Base-by-base conservation (phyloP, 2,329 filamentous ascomycete species). In the Ophiostoma sp. region DNA sequence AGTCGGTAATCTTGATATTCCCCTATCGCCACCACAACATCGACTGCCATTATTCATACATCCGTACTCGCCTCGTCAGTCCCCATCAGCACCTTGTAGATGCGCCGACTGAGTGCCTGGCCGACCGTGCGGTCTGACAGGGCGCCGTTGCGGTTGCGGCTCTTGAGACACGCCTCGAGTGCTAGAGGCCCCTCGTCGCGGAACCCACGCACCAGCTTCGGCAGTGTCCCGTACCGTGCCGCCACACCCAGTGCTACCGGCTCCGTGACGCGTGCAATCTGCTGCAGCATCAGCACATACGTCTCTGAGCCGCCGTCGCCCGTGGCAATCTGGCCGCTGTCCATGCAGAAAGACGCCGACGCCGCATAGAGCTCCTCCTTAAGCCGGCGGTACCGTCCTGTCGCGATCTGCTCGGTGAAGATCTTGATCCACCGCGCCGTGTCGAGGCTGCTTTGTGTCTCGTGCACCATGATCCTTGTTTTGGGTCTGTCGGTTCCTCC, bases 401-500 rank as follows among this genome's bases (percentile, higher is more conserved):
- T 90, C 7, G 89, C 90, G 65, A 94, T 87, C 75, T 94, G 89
- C 74, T 93, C 89, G 0, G 91, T 94, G 73, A 93, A 92, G 45
- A 84, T 81, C 42, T 83, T 80, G 42, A 93, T 86, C 88, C 90
- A 92, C 72, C 89, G 84, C 1, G 89, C 89, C 1, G 89, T 90
- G 73, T 92, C 89, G 0, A 84, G 75, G 0, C 83, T 74, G 2
- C 79, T 77, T 14, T 76, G 77, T 0, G 89, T 91, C 75, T 94
- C 89, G 75, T 93, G 89, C 62, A 93, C 86, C 4, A 91, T 79
- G 36, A 85, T 41, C 18, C 27, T 42, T 52, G 64, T 44, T 12
- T 14, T n/a, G 1, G 8, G n/a, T 3, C 9, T 9, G 4, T 27
- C 2, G 27, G 1, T 27, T 64, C 18, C n/a, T 64, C 11, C 40